These are phyloP conservation scores for Plantago rigida DNA, from an alignment of 305 asterid species.

Conservation along the genomic window DNA sequence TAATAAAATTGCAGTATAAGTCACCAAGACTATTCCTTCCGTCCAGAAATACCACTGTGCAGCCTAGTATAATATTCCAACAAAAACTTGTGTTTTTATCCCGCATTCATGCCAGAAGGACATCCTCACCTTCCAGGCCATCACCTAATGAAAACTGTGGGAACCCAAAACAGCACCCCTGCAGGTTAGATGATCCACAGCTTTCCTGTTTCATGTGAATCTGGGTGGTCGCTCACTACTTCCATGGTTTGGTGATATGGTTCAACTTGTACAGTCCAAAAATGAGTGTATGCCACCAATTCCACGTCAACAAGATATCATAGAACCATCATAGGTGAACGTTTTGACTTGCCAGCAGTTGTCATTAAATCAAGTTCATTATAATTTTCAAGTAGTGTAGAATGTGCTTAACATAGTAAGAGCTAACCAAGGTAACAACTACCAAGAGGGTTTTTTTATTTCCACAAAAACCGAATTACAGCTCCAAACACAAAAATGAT, in stretches of 20 bases:
- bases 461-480: background rate
- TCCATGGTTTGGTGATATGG: background rate
- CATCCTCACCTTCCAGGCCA: background rate
- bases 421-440: conserved; percentile 6
- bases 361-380: background rate
- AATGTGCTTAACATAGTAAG: conserved; percentile 3
- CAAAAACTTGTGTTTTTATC: background rate
- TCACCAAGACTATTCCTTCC: background rate
- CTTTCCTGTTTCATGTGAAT: background rate
- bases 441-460: conserved; percentile 1
- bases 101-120: background rate
- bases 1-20: background rate
- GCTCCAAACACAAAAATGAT: background rate
- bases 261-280: background rate
- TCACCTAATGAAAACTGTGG: background rate
- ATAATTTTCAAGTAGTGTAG: background rate
- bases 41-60: background rate
- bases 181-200: background rate
- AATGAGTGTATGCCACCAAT: conserved; percentile 1
- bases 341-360: conserved; percentile 11
- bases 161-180: background rate
- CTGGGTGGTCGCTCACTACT: background rate
- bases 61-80: background rate
- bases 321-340: background rate
- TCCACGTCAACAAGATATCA: conserved; percentile 10